Evolutionary conservation across 2,329 filamentous ascomycete species (phyloP).

Genomic region (Cladosporium sp.): DNA sequence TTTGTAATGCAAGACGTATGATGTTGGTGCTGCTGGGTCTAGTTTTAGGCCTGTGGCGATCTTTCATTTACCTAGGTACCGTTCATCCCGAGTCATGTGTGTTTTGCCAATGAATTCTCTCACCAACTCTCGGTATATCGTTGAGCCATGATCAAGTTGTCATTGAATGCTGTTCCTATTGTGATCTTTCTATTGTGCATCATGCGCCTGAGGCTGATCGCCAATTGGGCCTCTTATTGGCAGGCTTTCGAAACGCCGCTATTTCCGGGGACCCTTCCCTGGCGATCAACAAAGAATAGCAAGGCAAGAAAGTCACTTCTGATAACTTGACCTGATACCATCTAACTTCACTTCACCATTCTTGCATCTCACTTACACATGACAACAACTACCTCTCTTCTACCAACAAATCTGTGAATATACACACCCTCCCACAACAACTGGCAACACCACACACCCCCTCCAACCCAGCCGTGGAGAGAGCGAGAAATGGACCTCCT

Average conservation of each 20-base stretch:
- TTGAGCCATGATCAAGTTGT: too few species aligned
- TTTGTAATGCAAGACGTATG: too few species aligned
- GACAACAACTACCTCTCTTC: not conserved
- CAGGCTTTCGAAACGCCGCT: conserved; percentile 8
- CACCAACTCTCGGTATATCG: too few species aligned
- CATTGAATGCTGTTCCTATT: not conserved
- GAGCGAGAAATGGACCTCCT: conserved; percentile 18
- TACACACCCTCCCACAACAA: not conserved
- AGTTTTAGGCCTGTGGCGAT: too few species aligned
- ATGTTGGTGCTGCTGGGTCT: too few species aligned
- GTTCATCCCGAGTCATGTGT: too few species aligned
- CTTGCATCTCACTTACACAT: not conserved
- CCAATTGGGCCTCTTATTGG: too few species aligned
- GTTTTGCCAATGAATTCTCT: too few species aligned
- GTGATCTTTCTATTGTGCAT: not conserved
- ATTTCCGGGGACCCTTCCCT: not conserved
- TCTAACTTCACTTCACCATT: not conserved
- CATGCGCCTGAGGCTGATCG: too few species aligned
- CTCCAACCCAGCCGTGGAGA: not conserved
- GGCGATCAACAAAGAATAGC: conserved; percentile 1
- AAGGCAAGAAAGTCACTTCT: too few species aligned
- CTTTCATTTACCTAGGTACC: too few species aligned
- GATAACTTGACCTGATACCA: too few species aligned
- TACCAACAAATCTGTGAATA: not conserved
- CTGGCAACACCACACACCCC: not conserved